Evolutionary conservation across 1,284 basidiomycete genomes (phyloP).

Genomic region (Prillingera fragicola): DNA sequence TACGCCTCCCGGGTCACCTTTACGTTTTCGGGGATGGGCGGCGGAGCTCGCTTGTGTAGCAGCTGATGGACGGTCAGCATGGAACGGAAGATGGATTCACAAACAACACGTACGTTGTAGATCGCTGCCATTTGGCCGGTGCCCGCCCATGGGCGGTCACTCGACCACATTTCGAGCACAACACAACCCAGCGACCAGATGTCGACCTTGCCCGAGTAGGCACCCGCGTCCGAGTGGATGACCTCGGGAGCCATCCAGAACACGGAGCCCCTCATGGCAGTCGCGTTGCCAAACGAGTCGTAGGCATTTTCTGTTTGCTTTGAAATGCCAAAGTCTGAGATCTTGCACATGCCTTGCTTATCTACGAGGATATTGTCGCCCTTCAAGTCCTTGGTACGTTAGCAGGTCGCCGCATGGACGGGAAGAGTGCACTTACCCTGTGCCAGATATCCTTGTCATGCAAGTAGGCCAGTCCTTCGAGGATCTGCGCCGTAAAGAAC

Average conservation of each 20-base stretch:
- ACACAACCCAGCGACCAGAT: constrained; percentile 99
- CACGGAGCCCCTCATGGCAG: constrained; percentile 92
- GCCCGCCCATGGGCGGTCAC: constrained; percentile 84
- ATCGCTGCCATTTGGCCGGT: constrained; percentile 87
- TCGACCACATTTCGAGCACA: constrained; percentile 96
- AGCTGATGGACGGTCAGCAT: constrained; percentile 8
- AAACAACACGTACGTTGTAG: constrained; percentile 76
- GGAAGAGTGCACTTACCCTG: constrained; percentile 55
- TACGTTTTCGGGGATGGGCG: constrained; percentile 82
- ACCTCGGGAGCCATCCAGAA: constrained; percentile 99
- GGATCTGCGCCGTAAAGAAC: constrained; percentile 87
- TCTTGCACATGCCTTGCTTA: constrained; percentile 88
- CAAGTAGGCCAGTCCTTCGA: constrained; percentile 86
- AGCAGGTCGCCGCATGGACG: background rate
- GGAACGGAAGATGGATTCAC: background rate
- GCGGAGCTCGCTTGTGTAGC: constrained; percentile 61
- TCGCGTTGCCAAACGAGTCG: constrained; percentile 64
- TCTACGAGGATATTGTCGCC: constrained; percentile 98
- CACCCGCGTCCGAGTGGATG: constrained; percentile 53
- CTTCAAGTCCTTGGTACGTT: constrained; percentile 72
- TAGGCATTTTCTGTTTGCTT: constrained; percentile 77
- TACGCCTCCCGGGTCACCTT: constrained; percentile 67
- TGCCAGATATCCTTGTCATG: constrained; percentile 90
- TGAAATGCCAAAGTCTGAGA: constrained; percentile 89
- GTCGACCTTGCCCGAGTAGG: constrained; percentile 93